Percentiles rank a stretch among this genome's conserved stretches.
phyloP scores from a whole-genome alignment of 2,329 filamentous ascomycete species.

The Rutstroemia sp. region DNA sequence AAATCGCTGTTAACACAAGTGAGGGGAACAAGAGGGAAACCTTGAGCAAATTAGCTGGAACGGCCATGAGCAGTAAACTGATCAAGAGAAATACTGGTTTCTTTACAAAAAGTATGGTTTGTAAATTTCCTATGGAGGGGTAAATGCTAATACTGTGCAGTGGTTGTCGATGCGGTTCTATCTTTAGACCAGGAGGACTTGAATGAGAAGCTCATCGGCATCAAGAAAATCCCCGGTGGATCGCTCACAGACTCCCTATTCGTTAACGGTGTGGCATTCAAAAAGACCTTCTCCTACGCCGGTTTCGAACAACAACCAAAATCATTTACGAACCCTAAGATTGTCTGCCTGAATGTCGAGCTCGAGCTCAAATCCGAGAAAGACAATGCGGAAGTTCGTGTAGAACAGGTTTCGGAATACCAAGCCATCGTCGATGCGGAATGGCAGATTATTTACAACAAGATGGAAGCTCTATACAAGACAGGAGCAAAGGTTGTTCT shows the following conservation, averaged over 20 bases:
- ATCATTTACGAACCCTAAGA: conserved; percentile 87
- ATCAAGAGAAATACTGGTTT: conserved; percentile 96
- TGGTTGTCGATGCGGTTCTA: conserved; percentile 96
- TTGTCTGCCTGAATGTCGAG: conserved; percentile 96
- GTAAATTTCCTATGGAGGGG: background rate
- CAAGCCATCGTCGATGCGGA: conserved; percentile 98
- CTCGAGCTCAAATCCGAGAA: conserved; percentile 98
- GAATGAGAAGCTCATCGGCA: conserved; percentile 94
- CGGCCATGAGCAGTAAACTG: conserved; percentile 98
- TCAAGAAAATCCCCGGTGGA: conserved; percentile 97
- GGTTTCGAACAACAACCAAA: conserved; percentile 99
- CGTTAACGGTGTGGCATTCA: conserved; percentile 97
- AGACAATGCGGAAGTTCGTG: conserved; percentile 96
- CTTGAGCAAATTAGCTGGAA: conserved; percentile 79
- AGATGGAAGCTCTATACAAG: conserved; percentile 89
- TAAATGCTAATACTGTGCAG: conserved; percentile 39
- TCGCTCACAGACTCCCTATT: conserved; percentile 94
- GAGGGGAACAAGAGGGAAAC: conserved; percentile 83
- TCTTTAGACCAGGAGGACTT: conserved; percentile 94
- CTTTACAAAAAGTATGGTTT: conserved; percentile 82
- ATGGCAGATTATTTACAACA: conserved; percentile 99
- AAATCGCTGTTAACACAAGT: conserved; percentile 82
- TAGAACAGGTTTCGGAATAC: conserved; percentile 98
- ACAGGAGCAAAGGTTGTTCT: conserved; percentile 96
- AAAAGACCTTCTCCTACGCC: conserved; percentile 99